Evolutionary conservation across 2,329 filamentous ascomycete species (phyloP), one percentile per base, ranked within the genome.

Genomic region (Arthrobotrys sinensis): DNA sequence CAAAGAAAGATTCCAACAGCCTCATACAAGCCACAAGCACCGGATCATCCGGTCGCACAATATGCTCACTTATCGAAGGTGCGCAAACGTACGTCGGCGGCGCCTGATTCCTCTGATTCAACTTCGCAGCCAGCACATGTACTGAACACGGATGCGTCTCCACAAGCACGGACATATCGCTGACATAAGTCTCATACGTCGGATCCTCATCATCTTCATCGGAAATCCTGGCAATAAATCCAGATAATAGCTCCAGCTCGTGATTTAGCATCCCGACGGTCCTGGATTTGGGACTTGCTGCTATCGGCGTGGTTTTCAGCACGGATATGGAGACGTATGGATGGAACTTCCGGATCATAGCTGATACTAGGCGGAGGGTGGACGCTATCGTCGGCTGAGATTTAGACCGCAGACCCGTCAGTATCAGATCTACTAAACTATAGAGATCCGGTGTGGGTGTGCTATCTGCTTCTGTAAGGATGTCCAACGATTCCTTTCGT

Each of bases 361-460:
- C 91, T 2, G 93, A 95, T 14, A 97, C 88, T 5, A 99, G 87
- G 81, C 95, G 94, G 53, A 99, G 87, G 0, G 95, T 97, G 10
- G 96, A 93, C 80, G 93, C 90, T 14, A 97, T 91, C 0, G 96
- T 98, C 83, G 97, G 94, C 65, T 92, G 89, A 82, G 96, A 97
- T 52, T 89, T 88, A 0, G 96, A 98, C 73, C 90, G 89, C 28
- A 97, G 86, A 82, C 94, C 97, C 40, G 94, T 92, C 1, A 96
- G 87, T 34, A 97, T 91, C 11, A 99, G 88, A 85, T 99, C 96
- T 24, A 96, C 93, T 8, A 99, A 86, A 83, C 96, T 98, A 86
- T 97, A 99, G 0, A 99, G 87, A 12, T 93, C 89, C 0, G 96
- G 96, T 1, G 94, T 96, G 8, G 92, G 88, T 12, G 89, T 87